Base-by-base conservation (phyloP, 1,139 yeast species). In the Protomyces lactucae-debilis region DNA sequence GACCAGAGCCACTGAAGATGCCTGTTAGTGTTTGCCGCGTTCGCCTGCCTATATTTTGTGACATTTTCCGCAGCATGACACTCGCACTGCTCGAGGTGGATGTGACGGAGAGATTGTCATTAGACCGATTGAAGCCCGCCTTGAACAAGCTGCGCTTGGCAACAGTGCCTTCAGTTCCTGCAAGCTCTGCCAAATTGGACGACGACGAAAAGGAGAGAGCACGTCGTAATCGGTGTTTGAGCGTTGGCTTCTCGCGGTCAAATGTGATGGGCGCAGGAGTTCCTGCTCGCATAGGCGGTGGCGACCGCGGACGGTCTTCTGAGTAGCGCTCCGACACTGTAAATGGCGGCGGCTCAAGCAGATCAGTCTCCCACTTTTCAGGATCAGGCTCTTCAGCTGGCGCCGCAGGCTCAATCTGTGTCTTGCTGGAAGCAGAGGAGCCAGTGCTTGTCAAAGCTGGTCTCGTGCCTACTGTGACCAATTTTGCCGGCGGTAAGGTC, bases 31-130 rank as follows among this genome's bases (percentile, higher is more conserved):
- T 45, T 18, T 59, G 66, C 36, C 52, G 52, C 35, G 57, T 64
- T n/a, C 57, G 40, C 53, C 35, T 60, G 23, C 59, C 32, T 12
- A 64, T 21, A 14, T 43, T 56, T 6, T 64, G 57, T 8, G 64
- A 54, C 57, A 64, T 54, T 43, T 60, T 64, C 2, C 66, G 64
- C 28, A 64, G 25, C 56, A 64, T 54, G 36, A 64, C 21, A 14
- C 61, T 55, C 37, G 66, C 66, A 36, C 61, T 55, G 35, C 60
- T 52, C n/a, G 66, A 64, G 12, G 66, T 64, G 14, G 66, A 64
- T 21, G 64, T 40, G 3, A 64, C 60, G n/a, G 66, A 64, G n/a
- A 64, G 46, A 35, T 60, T 64, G 16, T 64, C 66, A 10, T 56
- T 52, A 5, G 64, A 52, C 10, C 37, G 37, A 12, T 36, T 45